Base-by-base conservation (phyloP, 345 rosid species). In the Stellera chamaejasme region DNA sequence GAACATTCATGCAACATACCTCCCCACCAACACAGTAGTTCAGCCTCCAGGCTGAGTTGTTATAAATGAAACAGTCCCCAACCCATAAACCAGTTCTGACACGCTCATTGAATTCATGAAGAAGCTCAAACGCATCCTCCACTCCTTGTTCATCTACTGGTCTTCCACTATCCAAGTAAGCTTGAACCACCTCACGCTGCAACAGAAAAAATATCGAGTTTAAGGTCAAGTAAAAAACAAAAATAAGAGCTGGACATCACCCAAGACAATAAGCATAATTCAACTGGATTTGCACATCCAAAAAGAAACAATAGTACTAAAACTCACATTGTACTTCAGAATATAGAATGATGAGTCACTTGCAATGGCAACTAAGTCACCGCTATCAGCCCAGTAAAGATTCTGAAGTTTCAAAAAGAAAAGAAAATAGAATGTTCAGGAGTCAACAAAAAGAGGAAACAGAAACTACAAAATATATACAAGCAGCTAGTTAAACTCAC, bases 1-100 rank as follows among this genome's bases (percentile, higher is more conserved):
- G 53, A 16, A 55, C 27, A 54, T 58, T 43, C 13, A 9, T 43
- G 58, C 15, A 54, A 45, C 57, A 64, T 84, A 94, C 99, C 99
- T 94, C 97, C 60, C 99, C 99, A 66, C 99, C 97, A 45, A 94
- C 97, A 72, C 99, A 90, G 67, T 94, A 94, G 72, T 94, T 94
- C 63, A 94, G 97, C 67, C 96, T 90, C 97, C 96, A 90, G 10
- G 97, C 76, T 52, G 97, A 80, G 74, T 94, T 94, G 77, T 83
- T 94, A 77, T 90, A 94, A 67, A 94, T 94, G 70, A 94, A 94
- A 79, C 99, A 94, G 72, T 94, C 99, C 63, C 97, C 99, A 73
- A 94, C 99, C 99, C 97, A 94, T 47, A 90, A 62, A 61, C 99
- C 99, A 48, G 99, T 94, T 75, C 96, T 85, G 54, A 87, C 96